These are phyloP conservation scores for Colletotrichum limetticola DNA, from an alignment of 2,329 filamentous ascomycete genomes.

Conservation along the genomic window DNA sequence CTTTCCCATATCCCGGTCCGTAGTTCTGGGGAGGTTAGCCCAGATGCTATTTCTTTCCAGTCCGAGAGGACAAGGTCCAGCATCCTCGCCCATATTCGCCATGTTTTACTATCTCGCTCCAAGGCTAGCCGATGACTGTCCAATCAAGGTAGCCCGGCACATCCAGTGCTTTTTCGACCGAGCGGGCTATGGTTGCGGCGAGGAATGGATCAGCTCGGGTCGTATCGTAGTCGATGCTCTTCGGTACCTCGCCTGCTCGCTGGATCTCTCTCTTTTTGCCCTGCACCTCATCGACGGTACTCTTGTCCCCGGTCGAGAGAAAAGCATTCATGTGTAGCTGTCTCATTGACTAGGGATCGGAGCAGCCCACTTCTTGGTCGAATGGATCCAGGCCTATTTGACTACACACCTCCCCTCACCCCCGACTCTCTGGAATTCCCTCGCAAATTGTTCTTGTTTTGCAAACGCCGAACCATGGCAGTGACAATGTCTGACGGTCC, in stretches of 20 bases:
- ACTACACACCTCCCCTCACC: conserved; percentile 31
- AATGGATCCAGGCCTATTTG: conserved; percentile 29
- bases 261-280: neutral
- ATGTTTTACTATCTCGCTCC: conserved; percentile 30
- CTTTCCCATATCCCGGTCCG: neutral
- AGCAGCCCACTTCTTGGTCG: conserved; percentile 11
- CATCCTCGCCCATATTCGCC: conserved; percentile 22
- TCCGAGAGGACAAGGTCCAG: conserved; percentile 8
- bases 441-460: conserved; percentile 34
- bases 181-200: conserved; percentile 26
- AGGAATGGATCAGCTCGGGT: conserved; percentile 31
- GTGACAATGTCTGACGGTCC: conserved; percentile 50
- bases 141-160: conserved; percentile 17
- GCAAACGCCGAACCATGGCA: conserved; percentile 38
- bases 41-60: conserved; percentile 17
- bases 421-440: conserved; percentile 33
- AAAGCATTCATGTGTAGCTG: conserved; percentile 16
- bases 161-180: conserved; percentile 16
- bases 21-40: conserved; percentile 13
- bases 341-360: conserved; percentile 24
- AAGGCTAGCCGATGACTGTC: conserved; percentile 19
- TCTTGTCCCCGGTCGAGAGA: conserved; percentile 12
- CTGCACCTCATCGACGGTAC: conserved; percentile 3
- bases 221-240: conserved; percentile 12
- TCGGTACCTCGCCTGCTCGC: neutral